A percentile compares a stretch with the other conserved stretches of the same genome.
Evolutionary conservation across 2,329 filamentous ascomycete species (phyloP).

Genomic region (Phoma sp.): DNA sequence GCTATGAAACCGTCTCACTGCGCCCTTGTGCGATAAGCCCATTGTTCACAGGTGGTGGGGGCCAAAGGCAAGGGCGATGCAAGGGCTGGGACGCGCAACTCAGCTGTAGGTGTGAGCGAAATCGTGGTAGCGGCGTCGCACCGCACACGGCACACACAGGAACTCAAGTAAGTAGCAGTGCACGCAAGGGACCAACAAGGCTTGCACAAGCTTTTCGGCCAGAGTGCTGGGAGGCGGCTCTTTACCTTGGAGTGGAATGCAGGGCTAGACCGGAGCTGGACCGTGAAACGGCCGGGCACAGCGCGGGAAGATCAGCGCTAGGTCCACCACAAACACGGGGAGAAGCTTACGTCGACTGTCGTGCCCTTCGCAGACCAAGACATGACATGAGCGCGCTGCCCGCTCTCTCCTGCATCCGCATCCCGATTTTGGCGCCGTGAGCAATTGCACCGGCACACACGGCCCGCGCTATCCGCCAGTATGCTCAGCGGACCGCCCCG

Average conservation of each 20-base stretch:
- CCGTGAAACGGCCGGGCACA: background rate
- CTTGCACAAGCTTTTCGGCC: background rate
- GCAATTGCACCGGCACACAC: conserved; percentile 11
- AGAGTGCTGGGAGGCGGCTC: conserved; percentile 2
- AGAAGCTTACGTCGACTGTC: conserved; percentile 5
- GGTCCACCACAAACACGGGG: conserved; percentile 6
- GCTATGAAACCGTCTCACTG: too few species aligned
- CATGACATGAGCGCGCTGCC: conserved; percentile 4
- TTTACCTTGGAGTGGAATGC: background rate
- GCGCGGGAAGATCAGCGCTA: conserved; percentile 10
- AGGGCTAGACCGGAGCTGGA: background rate
- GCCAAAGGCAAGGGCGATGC: background rate
- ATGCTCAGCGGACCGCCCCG: conserved; percentile 47
- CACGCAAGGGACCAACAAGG: background rate
- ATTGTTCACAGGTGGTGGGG: too few species aligned
- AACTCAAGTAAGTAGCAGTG: too few species aligned
- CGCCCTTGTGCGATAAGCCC: background rate
- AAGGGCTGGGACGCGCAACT: background rate
- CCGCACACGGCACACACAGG: background rate
- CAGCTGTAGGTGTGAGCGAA: background rate
- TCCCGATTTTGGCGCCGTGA: conserved; percentile 17
- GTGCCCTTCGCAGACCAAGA: background rate
- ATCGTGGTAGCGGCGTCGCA: background rate
- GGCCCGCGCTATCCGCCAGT: conserved; percentile 21
- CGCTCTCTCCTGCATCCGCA: background rate